Base-by-base conservation (phyloP, 805 yeast genomes). In the Danielozyma ontarioensis region DNA sequence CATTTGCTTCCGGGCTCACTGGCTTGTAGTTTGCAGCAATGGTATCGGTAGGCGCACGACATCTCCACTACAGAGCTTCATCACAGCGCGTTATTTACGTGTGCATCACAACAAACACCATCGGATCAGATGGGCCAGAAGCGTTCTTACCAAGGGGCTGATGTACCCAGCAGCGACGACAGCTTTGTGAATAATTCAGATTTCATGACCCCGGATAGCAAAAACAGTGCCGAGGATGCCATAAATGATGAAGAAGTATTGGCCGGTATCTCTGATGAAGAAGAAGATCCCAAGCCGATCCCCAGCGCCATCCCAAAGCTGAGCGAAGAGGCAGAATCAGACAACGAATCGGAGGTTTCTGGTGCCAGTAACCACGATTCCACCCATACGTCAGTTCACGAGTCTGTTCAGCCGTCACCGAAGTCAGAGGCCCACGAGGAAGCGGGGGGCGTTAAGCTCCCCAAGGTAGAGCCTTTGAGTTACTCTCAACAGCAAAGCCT, bases 101-200 rank as follows among this genome's bases (percentile, higher is more conserved):
- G 3, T 15, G n/a, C 13, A 28, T 29, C n/a, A 17, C 13, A 19
- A 16, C 16, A 29, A 25, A 27, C 31, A 34, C 26, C 30, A 22
- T 26, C 31, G 32, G 21, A 21, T 16, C 13, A 27, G 10, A 25
- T 28, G 27, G 45, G 36, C 26, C 33, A 44, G 27, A 40, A 34
- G 35, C 28, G 36, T 10, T 15, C 32, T 11, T 35, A 40, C 16
- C 42, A 37, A 23, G 28, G 45, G 16, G n/a, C n/a, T n/a, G 33
- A 40, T n/a, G 36, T 26, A 25, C 19, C 40, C 29, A 40, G 47
- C 19, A 44, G 42, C 13, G 55, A 46, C 18, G 57, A 53, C 5
- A 53, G 68, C 1, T 66, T 66, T 34, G 49, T 66, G 27, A 66
- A 66, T 37, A 66, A 66, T 36, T 64, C 70, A 38, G 72, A 66